A percentile compares a stretch with the other conserved stretches of the same genome.
phyloP scores from a whole-genome alignment of 176 grass and related monocot species.

The Avena atlantica region DNA sequence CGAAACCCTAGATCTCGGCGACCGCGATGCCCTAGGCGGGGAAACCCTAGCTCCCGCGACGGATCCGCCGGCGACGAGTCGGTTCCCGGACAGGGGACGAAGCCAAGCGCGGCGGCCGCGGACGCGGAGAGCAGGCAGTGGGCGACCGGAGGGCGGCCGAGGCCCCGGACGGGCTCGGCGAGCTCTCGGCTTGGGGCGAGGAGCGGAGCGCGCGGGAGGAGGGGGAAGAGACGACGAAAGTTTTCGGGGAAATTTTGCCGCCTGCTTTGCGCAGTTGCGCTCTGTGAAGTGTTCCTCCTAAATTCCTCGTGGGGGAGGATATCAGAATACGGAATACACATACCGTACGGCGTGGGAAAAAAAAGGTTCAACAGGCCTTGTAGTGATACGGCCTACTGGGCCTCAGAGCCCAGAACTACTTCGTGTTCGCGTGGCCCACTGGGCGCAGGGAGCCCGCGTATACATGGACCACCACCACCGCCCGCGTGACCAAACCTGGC shows the following conservation, averaged over 20 bases:
- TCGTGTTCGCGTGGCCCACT: neutral
- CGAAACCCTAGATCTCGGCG: constrained; percentile 45
- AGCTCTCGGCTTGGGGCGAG: neutral
- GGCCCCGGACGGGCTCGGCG: neutral
- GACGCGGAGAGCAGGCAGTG: neutral
- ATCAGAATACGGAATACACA: no score
- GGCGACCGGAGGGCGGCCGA: neutral
- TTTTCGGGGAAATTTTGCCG: constrained; percentile 30
- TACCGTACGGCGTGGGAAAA: neutral
- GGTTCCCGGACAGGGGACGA: neutral
- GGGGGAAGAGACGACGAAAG: constrained; percentile 5
- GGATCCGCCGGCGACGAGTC: neutral
- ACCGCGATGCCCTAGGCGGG: no score
- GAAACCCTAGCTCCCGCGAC: constrained; percentile 45
- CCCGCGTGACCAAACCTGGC: neutral
- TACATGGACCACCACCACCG: constrained; percentile 23
- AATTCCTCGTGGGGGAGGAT: no score
- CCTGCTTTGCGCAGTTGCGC: constrained; percentile 4
- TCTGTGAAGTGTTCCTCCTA: neutral
- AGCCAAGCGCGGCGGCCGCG: neutral
- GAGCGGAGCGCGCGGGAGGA: neutral
- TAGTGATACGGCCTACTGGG: neutral
- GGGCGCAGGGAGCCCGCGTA: neutral
- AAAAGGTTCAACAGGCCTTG: neutral
- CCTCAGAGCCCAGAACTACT: neutral